A percentile compares a stretch with the other conserved stretches of the same genome.
phyloP scores from a whole-genome alignment of 1,284 basidiomycete species.

The Earliella scabrosa region DNA sequence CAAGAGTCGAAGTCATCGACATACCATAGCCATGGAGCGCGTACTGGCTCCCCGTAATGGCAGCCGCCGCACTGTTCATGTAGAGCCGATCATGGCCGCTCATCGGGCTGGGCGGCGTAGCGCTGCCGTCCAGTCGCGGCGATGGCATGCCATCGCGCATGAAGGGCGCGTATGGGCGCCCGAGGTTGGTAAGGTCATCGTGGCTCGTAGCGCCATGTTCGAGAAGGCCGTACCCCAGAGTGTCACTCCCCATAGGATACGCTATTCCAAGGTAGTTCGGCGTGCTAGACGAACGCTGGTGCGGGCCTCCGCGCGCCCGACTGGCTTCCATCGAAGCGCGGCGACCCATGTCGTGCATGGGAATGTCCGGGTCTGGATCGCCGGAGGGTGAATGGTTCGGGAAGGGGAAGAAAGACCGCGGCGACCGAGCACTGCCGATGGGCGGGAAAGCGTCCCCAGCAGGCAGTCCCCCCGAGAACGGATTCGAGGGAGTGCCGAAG shows the following conservation, averaged over 20 bases:
- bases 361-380: constrained; percentile 57
- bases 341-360: constrained; percentile 43
- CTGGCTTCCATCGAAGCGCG: constrained; percentile 41
- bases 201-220: constrained; percentile 9
- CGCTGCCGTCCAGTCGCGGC: constrained; percentile 25
- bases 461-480: constrained; percentile 21
- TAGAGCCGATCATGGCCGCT: constrained; percentile 44
- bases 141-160: constrained; percentile 38
- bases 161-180: constrained; percentile 58
- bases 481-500: constrained; percentile 30
- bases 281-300: constrained; percentile 11
- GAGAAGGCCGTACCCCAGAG: constrained; percentile 23
- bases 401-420: constrained; percentile 53
- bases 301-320: constrained; percentile 26
- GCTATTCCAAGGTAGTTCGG: constrained; percentile 17
- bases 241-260: constrained; percentile 19
- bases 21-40: constrained; percentile 24
- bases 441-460: constrained; percentile 10
- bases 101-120: constrained; percentile 32
- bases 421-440: constrained; percentile 16
- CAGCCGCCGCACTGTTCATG: constrained; percentile 50
- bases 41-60: constrained; percentile 27
- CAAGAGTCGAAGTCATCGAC: constrained; percentile 1
- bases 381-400: constrained; percentile 63
- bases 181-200: constrained; percentile 31